A percentile compares a stretch with the other conserved stretches of the same genome.
Evolutionary conservation across 1,139 yeast genomes (phyloP).

Genomic region (Candida mesenterica): DNA sequence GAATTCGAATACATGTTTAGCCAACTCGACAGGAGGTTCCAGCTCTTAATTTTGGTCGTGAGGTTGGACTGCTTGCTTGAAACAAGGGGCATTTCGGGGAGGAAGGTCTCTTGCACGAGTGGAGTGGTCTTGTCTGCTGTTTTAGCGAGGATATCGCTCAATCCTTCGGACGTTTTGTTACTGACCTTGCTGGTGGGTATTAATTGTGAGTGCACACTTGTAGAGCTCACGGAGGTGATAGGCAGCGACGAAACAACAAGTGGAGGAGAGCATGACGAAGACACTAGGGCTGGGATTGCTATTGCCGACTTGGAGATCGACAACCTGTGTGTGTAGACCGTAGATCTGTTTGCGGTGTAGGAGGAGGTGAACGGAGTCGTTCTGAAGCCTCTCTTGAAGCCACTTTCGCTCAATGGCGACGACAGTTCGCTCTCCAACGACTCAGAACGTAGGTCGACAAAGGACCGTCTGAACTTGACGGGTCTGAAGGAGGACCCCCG

Average conservation of each 20-base stretch:
- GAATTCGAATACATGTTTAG: slow-evolving; percentile 7
- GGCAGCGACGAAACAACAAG: slow-evolving; percentile 5
- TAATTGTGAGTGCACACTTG: slow-evolving; percentile 5
- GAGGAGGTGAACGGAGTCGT: slow-evolving; percentile 1
- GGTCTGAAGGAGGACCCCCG: slow-evolving; percentile 3
- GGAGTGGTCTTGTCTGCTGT: too few species aligned
- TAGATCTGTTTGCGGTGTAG: background rate
- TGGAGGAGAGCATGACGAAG: slow-evolving; percentile 5
- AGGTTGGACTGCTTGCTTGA: too few species aligned
- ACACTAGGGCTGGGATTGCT: slow-evolving; percentile 3
- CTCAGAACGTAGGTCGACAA: slow-evolving; percentile 1
- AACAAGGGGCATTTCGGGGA: background rate
- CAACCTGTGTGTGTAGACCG: slow-evolving; percentile 4
- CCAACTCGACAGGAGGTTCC: slow-evolving; percentile 7
- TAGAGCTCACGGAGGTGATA: slow-evolving; percentile 5
- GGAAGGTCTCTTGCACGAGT: too few species aligned
- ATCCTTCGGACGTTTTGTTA: slow-evolving; percentile 1
- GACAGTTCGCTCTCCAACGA: background rate
- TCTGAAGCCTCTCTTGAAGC: background rate
- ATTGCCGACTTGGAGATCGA: slow-evolving; percentile 5
- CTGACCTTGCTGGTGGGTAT: background rate
- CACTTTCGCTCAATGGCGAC: background rate
- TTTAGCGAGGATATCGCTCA: background rate
- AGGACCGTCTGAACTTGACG: slow-evolving; percentile 1
- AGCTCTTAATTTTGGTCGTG: slow-evolving; percentile 9